Evolutionary conservation across 495 filamentous ascomycete genomes (phyloP).

Genomic region (Penicillium steckii): DNA sequence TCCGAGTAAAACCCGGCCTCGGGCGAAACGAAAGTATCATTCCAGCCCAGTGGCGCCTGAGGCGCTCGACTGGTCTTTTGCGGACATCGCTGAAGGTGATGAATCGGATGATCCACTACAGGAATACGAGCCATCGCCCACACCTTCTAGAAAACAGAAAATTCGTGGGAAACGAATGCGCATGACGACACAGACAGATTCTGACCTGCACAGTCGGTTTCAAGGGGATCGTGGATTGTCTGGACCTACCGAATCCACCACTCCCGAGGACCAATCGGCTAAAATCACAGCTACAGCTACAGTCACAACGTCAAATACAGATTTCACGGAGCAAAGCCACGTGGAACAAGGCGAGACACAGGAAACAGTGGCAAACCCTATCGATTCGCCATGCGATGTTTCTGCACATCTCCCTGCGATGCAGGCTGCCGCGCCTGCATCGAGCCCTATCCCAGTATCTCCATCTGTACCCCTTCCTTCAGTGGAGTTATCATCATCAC

Average conservation of each 20-base stretch:
- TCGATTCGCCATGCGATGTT: constrained; percentile 5
- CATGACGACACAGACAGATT: neutral
- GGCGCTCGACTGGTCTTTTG: constrained; percentile 46
- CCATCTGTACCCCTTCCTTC: neutral
- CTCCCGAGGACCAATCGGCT: constrained; percentile 14
- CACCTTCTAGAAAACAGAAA: constrained; percentile 19
- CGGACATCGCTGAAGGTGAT: constrained; percentile 33
- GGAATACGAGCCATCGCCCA: constrained; percentile 37
- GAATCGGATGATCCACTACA: constrained; percentile 51
- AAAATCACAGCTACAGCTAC: no score
- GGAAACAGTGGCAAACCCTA: constrained; percentile 38
- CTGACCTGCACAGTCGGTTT: neutral
- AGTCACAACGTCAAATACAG: neutral
- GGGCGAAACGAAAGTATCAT: constrained; percentile 27
- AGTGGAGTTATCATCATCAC: constrained; percentile 14
- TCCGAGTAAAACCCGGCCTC: constrained; percentile 19
- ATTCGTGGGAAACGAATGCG: constrained; percentile 24
- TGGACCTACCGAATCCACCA: neutral
- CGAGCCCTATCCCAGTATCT: neutral
- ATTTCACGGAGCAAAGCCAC: neutral
- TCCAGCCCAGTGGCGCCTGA: constrained; percentile 40
- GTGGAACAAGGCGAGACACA: constrained; percentile 49
- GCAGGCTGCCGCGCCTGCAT: neutral
- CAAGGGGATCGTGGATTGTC: neutral
- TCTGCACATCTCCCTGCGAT: constrained; percentile 1